Conservation (phyloP, 2,329 filamentous ascomycete genomes). For the Metarhizium rileyi region DNA sequence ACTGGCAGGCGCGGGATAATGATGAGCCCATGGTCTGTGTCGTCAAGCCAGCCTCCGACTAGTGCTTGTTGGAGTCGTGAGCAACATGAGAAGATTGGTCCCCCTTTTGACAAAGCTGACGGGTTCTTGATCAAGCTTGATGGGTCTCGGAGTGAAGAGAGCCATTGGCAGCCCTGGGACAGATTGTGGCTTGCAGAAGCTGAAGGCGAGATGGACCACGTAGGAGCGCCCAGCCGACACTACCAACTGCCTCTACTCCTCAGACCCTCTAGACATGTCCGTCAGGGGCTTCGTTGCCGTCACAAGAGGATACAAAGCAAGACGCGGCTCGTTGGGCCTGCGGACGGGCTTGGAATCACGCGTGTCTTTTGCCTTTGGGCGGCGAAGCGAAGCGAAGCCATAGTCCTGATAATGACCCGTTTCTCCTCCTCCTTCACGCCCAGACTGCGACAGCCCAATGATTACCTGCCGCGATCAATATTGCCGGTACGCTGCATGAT, state of each 20-base stretch:
- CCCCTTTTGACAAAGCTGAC: not conserved
- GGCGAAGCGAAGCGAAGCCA: not conserved
- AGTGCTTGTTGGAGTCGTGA: slow-evolving; percentile 1
- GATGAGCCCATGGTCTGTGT: not conserved
- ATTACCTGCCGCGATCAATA: not conserved
- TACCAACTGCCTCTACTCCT: not conserved
- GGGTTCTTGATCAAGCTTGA: slow-evolving; percentile 1
- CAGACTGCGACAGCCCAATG: not conserved
- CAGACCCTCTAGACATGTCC: not conserved
- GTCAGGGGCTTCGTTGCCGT: not conserved
- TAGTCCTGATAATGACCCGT: not conserved
- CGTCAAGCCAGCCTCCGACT: slow-evolving; percentile 13
- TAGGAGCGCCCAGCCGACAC: not conserved
- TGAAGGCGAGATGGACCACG: slow-evolving; percentile 17
- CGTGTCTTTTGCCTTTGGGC: too few species aligned
- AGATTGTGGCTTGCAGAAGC: slow-evolving; percentile 25
- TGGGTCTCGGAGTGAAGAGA: slow-evolving; percentile 1
- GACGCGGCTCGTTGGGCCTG: not conserved
- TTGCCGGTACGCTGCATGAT: too few species aligned
- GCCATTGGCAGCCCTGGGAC: slow-evolving; percentile 15
- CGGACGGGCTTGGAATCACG: not conserved
- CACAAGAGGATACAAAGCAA: not conserved
- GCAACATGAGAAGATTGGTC: not conserved
- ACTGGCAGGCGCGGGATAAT: too few species aligned
- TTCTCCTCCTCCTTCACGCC: not conserved